Evolutionary conservation across 2,329 filamentous ascomycete species (phyloP).

Genomic region (Diplodia corticola): DNA sequence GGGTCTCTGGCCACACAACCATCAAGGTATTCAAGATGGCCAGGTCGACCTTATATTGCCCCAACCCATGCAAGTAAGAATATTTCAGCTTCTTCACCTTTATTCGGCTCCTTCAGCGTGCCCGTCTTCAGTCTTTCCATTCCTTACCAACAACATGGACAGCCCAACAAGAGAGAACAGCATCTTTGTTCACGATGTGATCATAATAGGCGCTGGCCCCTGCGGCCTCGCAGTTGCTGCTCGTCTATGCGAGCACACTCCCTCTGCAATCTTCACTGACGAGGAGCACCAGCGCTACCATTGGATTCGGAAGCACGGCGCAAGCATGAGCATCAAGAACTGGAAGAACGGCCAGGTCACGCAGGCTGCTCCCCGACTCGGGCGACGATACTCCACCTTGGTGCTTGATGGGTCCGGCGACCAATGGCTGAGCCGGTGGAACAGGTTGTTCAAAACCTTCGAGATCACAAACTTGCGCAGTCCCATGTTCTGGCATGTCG

Average conservation of each 20-base stretch:
- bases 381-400: conserved; percentile 48
- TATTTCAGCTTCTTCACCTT: neutral
- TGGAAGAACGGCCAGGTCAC: conserved; percentile 44
- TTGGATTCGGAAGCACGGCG: conserved; percentile 69
- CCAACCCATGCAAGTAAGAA: neutral
- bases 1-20: neutral
- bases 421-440: conserved; percentile 71
- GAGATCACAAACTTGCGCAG: conserved; percentile 72
- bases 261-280: conserved; percentile 78
- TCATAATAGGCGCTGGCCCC: conserved; percentile 74
- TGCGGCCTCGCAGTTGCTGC: conserved; percentile 74
- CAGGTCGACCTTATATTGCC: neutral
- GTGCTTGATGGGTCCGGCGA: conserved; percentile 67
- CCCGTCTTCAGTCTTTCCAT: neutral
- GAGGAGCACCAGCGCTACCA: conserved; percentile 80
- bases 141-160: neutral
- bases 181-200: conserved; percentile 59
- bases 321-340: conserved; percentile 60
- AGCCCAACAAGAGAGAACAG: neutral
- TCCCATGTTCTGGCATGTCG: conserved; percentile 81
- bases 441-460: conserved; percentile 65
- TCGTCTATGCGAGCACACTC: conserved; percentile 69
- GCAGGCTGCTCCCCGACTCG: conserved; percentile 29
- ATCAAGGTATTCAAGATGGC: conserved; percentile 3
- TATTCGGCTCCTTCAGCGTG: neutral